Percentiles rank a stretch among this genome's conserved stretches.
Conservation (phyloP, 2,329 filamentous ascomycete genomes). For the Pleomassaria siparia region DNA sequence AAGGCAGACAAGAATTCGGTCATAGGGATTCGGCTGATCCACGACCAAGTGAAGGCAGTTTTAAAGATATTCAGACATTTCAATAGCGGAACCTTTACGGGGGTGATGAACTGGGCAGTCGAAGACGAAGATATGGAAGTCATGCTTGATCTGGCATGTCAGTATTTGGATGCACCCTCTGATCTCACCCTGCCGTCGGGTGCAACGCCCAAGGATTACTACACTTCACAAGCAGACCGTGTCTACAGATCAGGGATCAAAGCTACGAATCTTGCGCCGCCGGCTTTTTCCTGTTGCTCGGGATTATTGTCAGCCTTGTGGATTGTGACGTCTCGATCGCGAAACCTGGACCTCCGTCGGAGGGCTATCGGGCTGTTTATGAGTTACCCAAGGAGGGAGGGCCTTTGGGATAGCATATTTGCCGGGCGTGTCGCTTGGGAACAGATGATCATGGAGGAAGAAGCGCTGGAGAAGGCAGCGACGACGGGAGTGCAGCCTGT, state of each 20-base stretch:
- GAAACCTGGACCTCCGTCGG: slow-evolving; percentile 22
- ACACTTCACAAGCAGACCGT: slow-evolving; percentile 11
- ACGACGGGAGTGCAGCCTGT: slow-evolving; percentile 4
- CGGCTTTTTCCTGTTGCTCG: slow-evolving; percentile 29
- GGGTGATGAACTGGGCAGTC: slow-evolving; percentile 13
- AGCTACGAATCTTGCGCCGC: slow-evolving; percentile 8
- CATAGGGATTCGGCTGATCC: slow-evolving; percentile 15
- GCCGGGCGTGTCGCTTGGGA: slow-evolving; percentile 48
- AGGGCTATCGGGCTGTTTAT: slow-evolving; percentile 29
- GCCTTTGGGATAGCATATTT: slow-evolving; percentile 64
- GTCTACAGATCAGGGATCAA: neutral
- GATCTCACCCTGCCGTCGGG: slow-evolving; percentile 18
- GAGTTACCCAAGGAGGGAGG: slow-evolving; percentile 41
- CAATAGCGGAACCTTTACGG: neutral
- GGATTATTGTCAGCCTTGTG: slow-evolving; percentile 30
- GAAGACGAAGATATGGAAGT: slow-evolving; percentile 16
- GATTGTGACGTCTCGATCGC: slow-evolving; percentile 25
- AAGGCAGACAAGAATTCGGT: slow-evolving; percentile 5
- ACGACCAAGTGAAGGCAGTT: slow-evolving; percentile 9
- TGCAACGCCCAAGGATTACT: slow-evolving; percentile 17
- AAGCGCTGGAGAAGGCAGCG: slow-evolving; percentile 16
- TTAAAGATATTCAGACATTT: slow-evolving; percentile 10
- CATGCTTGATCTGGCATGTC: slow-evolving; percentile 15
- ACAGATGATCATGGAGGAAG: slow-evolving; percentile 30
- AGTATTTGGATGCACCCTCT: slow-evolving; percentile 18